Evolutionary conservation across 2,329 filamentous ascomycete genomes (phyloP), one percentile per base, ranked within the genome.

Genomic region (Berkeleyomyces rouxiae): DNA sequence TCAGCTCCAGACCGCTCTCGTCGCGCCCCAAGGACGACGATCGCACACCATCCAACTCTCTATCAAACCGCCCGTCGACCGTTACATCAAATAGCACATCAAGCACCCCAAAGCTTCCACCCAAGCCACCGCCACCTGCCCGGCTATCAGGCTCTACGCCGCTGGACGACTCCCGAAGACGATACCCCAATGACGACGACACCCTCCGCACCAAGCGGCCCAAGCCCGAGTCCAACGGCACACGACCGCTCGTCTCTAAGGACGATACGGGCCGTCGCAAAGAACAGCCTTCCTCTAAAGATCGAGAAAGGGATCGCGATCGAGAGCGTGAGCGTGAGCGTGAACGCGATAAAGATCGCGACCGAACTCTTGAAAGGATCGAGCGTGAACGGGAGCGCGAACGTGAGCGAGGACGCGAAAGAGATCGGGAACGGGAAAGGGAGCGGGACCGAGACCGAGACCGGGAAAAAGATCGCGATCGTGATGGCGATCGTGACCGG

Each of bases 381-480:
- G 58, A 31, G 43, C 42, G 58, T 13, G 40, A 59, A 10, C 4
- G 37, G 10, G 36, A 58, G 1, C 33, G 23, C 23, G 23, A 23
- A 23, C 23, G 23, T 3, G 58, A 31, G 43, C 42, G 58, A 23
- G 40, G 47, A 10, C 4, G 37, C 6, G 36, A 58, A 3, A 10
- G 37, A 57, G 51, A 61, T 13, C 33, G 60, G 16, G 47, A 43
- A 3, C 61, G 46, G 6, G 46, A 53, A n/a, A 16, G 36, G 4
- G 33, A 61, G 36, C 46, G n/a, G 16, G 60, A 33, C 36, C 49
- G 47, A 44, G 33, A 46, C 46, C 37, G 61, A 62, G 23, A 55
- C 33, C 61, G 57, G 11, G 55, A 43, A n/a, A 31, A 33, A n/a
- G 57, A 72, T 55, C 71, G 72, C 67, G 66, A 67, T 59, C 64